Conservation (phyloP, 352 stramenopile genomes). For the Halophytophthora batemanensis region DNA sequence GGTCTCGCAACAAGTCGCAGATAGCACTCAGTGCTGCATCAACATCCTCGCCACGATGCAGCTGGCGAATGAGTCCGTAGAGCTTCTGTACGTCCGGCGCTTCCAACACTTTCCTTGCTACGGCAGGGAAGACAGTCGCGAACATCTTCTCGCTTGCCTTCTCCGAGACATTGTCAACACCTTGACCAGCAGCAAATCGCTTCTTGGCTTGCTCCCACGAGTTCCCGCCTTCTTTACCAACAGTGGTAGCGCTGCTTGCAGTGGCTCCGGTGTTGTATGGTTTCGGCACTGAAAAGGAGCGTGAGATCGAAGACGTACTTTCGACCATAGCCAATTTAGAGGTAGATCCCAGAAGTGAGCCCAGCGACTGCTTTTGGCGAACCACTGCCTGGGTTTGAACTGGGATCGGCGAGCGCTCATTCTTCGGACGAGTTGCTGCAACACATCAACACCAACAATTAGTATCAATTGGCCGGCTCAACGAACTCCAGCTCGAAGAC, state of each 20-base stretch:
- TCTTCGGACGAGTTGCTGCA: constrained; percentile 6
- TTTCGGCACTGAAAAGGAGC: constrained; percentile 49
- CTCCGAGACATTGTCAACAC: background rate
- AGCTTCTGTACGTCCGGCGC: constrained; percentile 44
- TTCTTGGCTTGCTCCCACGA: constrained; percentile 35
- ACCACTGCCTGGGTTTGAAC: constrained; percentile 6
- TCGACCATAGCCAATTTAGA: constrained; percentile 60
- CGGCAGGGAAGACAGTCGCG: constrained; percentile 39
- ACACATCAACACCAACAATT: constrained; percentile 2
- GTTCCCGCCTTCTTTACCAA: constrained; percentile 18
- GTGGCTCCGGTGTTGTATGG: constrained; percentile 1
- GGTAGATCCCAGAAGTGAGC: constrained; percentile 49
- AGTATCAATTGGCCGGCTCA: background rate
- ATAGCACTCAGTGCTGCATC: constrained; percentile 41
- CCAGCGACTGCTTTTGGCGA: constrained; percentile 44
- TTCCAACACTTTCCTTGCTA: constrained; percentile 54
- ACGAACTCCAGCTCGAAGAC: constrained; percentile 3
- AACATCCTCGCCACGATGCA: constrained; percentile 41
- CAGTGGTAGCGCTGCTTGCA: constrained; percentile 12
- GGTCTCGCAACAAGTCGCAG: constrained; percentile 44
- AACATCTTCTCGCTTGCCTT: constrained; percentile 16
- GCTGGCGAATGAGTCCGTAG: constrained; percentile 57
- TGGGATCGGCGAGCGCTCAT: constrained; percentile 1
- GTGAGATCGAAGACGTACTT: constrained; percentile 61
- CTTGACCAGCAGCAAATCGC: constrained; percentile 23